Base-by-base conservation (phyloP, 192 early-diverging fungal genomes). In the Entomortierella beljakovae region DNA sequence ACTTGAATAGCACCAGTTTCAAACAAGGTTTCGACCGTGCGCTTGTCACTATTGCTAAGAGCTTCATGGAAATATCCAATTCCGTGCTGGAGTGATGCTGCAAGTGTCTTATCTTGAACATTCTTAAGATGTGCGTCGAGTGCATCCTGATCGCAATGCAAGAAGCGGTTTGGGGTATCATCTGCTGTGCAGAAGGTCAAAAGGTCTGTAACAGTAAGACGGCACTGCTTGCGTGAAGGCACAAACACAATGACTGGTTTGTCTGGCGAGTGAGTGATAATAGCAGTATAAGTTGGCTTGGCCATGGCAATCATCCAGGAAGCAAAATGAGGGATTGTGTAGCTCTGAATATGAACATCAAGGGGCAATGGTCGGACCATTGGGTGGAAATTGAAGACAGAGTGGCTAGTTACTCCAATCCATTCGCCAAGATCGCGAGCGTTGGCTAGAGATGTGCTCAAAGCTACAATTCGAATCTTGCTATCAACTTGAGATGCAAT, bases 371-470 rank as follows among this genome's bases (percentile, higher is more conserved):
- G 93, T 1, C 98, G 90, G 18, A 98, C 97, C 20, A 90, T 92
- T 29, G 97, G 97, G 42, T 93, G 90, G 84, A 99, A 99, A 80
- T 97, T 99, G 81, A 95, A 97, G n/a, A 95, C 90, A 7, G 89
- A 85, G 6, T 88, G 84, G 26, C 81, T 68, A 0, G 91, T 88
- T 0, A 93, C 93, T 35, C 96, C 97, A 64, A 99, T 94, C 98
- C 98, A 99, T 68, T 96, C 94, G 2, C 96, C 98, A 42, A 99
- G 82, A 69, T 99, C 98, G n/a, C 92, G 86, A n/a, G 97, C 97
- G 80, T 99, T 99, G 26, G 97, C 95, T 49, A 99, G 69, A 2
- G 94, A 94, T 2, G 94, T 91, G 49, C 94, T 90, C 65, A 99
- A 81, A 20, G 91, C 94, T 32, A 99, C 91, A 40, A 99, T 93